Percentiles rank a stretch among this genome's conserved stretches.
Conservation (phyloP, 2,329 filamentous ascomycete genomes). For the Penicillium expansum region DNA sequence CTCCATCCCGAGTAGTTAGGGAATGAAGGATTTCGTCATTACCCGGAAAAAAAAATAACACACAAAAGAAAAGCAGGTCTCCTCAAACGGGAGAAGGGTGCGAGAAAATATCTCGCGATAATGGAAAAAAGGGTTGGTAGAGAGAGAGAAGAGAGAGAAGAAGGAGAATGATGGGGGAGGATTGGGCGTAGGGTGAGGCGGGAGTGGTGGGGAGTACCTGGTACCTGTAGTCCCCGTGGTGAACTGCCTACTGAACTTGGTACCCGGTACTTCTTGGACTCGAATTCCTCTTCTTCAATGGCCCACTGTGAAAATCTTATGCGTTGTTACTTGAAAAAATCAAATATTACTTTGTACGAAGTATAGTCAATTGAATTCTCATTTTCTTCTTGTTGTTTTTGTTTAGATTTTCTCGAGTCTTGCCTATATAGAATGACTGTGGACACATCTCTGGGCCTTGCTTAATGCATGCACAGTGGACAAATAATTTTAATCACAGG, state of each 20-base stretch:
- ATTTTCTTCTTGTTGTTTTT: conserved; percentile 9
- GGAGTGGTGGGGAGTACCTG: conserved; percentile 6
- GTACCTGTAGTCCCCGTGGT: conserved; percentile 11
- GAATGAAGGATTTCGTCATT: conserved; percentile 20
- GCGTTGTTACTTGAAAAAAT: conserved; percentile 16
- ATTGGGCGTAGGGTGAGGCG: conserved; percentile 11
- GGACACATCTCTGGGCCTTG: conserved; percentile 17
- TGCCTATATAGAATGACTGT: conserved; percentile 9
- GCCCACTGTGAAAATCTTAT: conserved; percentile 12
- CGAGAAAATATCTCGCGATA: conserved; percentile 14
- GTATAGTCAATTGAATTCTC: background rate
- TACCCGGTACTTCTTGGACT: conserved; percentile 11
- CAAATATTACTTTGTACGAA: no score
- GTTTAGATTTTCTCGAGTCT: conserved; percentile 25
- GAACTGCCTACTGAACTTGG: conserved; percentile 4
- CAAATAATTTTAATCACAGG: background rate
- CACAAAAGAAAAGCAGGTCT: conserved; percentile 20
- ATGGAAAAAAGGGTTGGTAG: conserved; percentile 12
- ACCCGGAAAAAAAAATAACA: conserved; percentile 13
- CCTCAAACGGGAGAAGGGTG: conserved; percentile 1
- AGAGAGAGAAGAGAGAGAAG: conserved; percentile 10
- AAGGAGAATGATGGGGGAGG: conserved; percentile 13
- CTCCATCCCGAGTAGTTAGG: conserved; percentile 22
- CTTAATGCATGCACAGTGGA: conserved; percentile 17
- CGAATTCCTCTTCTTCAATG: no score